Base-by-base conservation (phyloP, 108 stramenopile genomes). In the Mediolabrus comicus region DNA sequence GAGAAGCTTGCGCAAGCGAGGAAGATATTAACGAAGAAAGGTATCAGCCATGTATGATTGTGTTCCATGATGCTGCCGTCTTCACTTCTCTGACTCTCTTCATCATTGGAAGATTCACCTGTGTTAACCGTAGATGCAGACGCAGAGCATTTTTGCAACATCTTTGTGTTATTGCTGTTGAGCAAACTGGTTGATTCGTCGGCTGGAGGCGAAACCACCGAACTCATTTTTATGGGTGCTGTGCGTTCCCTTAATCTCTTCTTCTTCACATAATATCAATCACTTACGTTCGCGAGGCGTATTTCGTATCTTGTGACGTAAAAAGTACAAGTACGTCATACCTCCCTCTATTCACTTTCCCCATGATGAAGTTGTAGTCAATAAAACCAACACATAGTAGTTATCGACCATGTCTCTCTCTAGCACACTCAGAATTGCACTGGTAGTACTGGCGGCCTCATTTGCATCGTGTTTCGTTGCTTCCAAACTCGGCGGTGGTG, bases 11-110 rank as follows among this genome's bases (percentile, higher is more conserved):
- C 81, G 31, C 81, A 78, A 14, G 76, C 62, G 25, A 82, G 57
- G 43, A 82, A 82, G 9, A 82, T 73, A 19, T 77, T 77, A 9
- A 82, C 34, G 49, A 74, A 77, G 67, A 82, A 82, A 10, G 77
- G 76, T 0, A 68, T 28, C 12, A 82, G 38, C 71, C 71, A 72
- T 2, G 55, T 6, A 51, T 72, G 62, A 0, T 11, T 33, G 17
- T 49, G 19, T 0, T 49, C 3, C 46, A 24, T 49, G 46, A 49
- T 9, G 27, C 11, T 34, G 27, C 33, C 30, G 13, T 32, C 39
- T 2, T 58, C 51, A 25, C 34, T 46, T 11, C 28, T 0, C 3
- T 71, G 19, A 61, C 22, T 71, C n/a, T 24, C 60, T 27, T 28
- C 43, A 27, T 62, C 27, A 13, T 55, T 51, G 51, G 34, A 54